Conservation (phyloP, 2,329 filamentous ascomycete species). For the Ascochyta pisi region DNA sequence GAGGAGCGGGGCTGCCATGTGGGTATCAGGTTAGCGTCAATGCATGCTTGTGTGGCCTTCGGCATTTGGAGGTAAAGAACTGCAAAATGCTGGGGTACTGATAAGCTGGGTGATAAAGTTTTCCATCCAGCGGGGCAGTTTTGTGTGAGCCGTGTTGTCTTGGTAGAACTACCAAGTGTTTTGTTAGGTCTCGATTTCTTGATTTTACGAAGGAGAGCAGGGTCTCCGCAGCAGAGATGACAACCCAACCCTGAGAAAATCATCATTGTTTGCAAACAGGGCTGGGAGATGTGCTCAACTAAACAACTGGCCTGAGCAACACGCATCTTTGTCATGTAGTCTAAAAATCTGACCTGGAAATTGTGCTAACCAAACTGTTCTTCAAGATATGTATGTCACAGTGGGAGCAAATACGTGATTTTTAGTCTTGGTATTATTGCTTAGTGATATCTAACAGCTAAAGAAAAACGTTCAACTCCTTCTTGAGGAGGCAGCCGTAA, state of each 20-base stretch:
- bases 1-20: constrained; percentile 26
- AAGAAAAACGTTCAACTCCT: constrained; percentile 22
- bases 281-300: too few species aligned
- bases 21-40: constrained; percentile 3
- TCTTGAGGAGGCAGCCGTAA: constrained; percentile 6
- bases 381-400: background rate
- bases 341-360: too few species aligned
- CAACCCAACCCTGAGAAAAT: background rate
- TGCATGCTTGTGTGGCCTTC: constrained; percentile 1
- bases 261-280: background rate
- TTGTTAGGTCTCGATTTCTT: background rate
- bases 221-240: background rate
- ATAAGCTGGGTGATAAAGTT: constrained; percentile 3
- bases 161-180: background rate
- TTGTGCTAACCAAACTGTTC: too few species aligned
- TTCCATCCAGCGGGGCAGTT: background rate
- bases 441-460: constrained; percentile 17
- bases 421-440: constrained; percentile 11
- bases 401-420: background rate
- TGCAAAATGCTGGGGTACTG: background rate
- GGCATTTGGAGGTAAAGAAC: background rate
- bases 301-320: too few species aligned
- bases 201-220: background rate
- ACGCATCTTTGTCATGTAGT: too few species aligned
- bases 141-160: background rate